Evolutionary conservation across 2,329 filamentous ascomycete genomes (phyloP).

Genomic region (Epichloe sibirici): DNA sequence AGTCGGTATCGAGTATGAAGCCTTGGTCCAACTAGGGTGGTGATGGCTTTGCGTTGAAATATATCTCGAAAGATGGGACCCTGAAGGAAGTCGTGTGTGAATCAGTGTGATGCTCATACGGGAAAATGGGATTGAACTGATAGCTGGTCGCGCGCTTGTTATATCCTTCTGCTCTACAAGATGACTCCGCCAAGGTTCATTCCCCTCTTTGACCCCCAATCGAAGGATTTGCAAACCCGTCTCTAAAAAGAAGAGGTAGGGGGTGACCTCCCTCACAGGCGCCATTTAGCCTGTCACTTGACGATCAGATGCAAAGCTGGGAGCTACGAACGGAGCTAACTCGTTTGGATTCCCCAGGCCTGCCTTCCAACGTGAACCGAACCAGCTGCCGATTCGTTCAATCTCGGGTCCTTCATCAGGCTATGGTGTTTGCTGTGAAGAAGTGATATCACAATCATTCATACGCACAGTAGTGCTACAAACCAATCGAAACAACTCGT

Average conservation of each 20-base stretch:
- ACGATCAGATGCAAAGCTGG: slow-evolving; percentile 4
- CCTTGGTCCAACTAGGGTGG: neutral
- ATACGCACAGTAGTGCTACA: too few relatives aligned
- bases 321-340: neutral
- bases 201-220: neutral
- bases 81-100: neutral
- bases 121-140: neutral
- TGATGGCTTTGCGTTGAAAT: neutral
- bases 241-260: neutral
- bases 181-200: neutral
- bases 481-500: too few relatives aligned
- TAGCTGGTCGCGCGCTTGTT: neutral
- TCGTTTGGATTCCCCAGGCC: too few relatives aligned
- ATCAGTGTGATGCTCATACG: neutral
- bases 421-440: too few relatives aligned
- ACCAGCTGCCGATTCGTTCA: too few relatives aligned
- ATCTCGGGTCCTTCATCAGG: too few relatives aligned
- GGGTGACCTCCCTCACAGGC: neutral
- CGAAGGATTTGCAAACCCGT: neutral
- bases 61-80: neutral
- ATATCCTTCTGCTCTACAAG: neutral
- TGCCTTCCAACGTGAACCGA: too few relatives aligned
- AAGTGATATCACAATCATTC: too few relatives aligned
- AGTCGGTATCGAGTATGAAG: neutral
- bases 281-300: neutral